Base-by-base conservation (phyloP, 306 rosid species). In the Vigna reflexopilosa region DNA sequence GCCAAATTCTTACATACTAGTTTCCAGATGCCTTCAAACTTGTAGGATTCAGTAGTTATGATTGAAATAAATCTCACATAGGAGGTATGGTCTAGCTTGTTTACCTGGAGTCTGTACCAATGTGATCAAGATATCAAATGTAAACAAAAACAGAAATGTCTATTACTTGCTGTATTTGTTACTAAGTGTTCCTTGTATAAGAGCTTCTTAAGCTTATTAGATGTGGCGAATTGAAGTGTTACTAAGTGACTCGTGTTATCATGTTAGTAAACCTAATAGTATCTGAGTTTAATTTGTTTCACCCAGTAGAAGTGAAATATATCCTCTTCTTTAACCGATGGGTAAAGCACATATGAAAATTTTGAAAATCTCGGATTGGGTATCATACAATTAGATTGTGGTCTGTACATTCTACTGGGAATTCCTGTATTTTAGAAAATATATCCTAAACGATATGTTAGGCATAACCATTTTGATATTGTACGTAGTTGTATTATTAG, bases 401-500 rank as follows among this genome's bases (percentile, higher is more conserved):
- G 66, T 11, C 68, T 47, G 42, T 36, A 9, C 28, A 80, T 38
- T 72, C 40, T 42, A 32, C 30, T 15, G 40, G 19, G 44, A 58
- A 51, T 72, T 72, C 65, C 38, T 57, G 20, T 57, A 47, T 66
- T 82, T 56, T 72, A 67, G 52, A 77, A 64, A 48, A 14, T 54
- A 52, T 52, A 44, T 32, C 28, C 22, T 22, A 59, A 30, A 63
- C 75, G 45, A 45, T 70, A 19, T 62, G 34, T 61, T 34, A 55
- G 62, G 71, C 48, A 30, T 62, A 68, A 48, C 64, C 59, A 63
- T 24, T 77, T 54, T 55, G 42, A 55, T 42, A 70, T 30, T 63
- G 38, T 30, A 4, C 28, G n/a, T 55, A 44, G 64, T 75, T 36
- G 73, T 11, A 67, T 47, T 28, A 19, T 72, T 20, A 56, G 62